Percentiles rank a stretch among this genome's conserved stretches.
These are phyloP conservation scores for Linum tenue DNA, from an alignment of 345 rosid species.

Conservation along the genomic window DNA sequence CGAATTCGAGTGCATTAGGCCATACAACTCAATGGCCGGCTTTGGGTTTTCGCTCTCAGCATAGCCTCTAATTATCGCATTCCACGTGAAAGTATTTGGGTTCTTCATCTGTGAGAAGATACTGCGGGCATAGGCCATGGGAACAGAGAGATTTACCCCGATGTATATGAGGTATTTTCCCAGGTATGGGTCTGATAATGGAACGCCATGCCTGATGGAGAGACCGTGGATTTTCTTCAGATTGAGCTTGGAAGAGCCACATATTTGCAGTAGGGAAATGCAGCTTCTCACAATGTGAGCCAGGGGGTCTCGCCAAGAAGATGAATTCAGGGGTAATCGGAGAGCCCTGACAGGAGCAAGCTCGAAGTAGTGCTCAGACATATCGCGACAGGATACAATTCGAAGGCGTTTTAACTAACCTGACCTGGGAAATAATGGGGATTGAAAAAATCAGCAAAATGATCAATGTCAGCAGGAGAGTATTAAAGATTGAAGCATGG, in stretches of 20 bases:
- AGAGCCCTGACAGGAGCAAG: background rate
- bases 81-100: conserved; percentile 61
- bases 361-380: background rate
- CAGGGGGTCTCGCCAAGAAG: background rate
- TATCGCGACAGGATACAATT: conserved; percentile 19
- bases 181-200: conserved; percentile 28
- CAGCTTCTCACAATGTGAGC: conserved; percentile 31
- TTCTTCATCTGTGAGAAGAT: conserved; percentile 37
- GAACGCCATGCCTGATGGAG: conserved; percentile 54
- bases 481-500: background rate
- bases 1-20: conserved; percentile 31
- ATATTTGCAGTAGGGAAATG: conserved; percentile 38
- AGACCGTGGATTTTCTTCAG: conserved; percentile 63
- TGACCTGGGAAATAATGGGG: conserved; percentile 27
- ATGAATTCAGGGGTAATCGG: background rate
- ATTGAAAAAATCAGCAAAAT: background rate
- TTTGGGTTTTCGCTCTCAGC: conserved; percentile 47
- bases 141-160: conserved; percentile 47
- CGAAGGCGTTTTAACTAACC: conserved; percentile 35
- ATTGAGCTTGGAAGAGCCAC: conserved; percentile 36
- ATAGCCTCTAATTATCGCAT: conserved; percentile 75
- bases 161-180: conserved; percentile 54
- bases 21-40: conserved; percentile 46
- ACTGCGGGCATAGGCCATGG: conserved; percentile 48
- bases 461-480: conserved; percentile 4